Evolutionary conservation across 1,284 basidiomycete species (phyloP), one percentile per base, ranked within the genome.

Genomic region (Melampsora americana): DNA sequence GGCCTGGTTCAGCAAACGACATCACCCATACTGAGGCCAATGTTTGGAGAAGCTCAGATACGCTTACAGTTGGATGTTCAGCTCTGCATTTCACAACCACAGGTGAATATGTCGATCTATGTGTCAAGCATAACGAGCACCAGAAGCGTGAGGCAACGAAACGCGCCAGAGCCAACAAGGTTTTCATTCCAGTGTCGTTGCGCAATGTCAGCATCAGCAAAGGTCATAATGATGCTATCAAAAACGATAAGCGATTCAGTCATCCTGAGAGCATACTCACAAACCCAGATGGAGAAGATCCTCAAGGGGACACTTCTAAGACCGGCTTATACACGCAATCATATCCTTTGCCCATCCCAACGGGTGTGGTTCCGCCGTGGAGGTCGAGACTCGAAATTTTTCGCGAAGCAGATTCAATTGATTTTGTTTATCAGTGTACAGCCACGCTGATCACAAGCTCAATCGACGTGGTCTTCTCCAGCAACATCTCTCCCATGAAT

Each of bases 331-430:
- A 69, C 48, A 46, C 73, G 1, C 73, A 69, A 76, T 66, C 66
- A 14, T 76, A 68, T 48, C 73, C 73, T 50, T 50, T 76, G 44
- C 73, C 73, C 28, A 76, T 60, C 50, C 56, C 59, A 16, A 66
- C 50, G 16, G 53, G 11, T 48, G 44, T 59, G 7, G 30, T 23
- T 23, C 42, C 42, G 16, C 59, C 32, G 14, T 76, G 73, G 73
- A 68, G 62, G 59, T 76, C 73, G 14, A 69, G 65, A 69, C 56
- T 69, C 20, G 59, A 76, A 28, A 60, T 76, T 18, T 76, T 76
- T 46, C 56, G 73, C 28, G 66, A 68, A 69, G 66, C 44, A 20
- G 65, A 65, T 46, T 62, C 53, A 20, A 61, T 76, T 39, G 73
- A 76, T 50, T 76, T 76, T 48, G 35, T 76, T 16, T 76, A 76